Evolutionary conservation across 2,329 filamentous ascomycete species (phyloP), one percentile per base, ranked within the genome.

Genomic region (Fusarium bactridioides): DNA sequence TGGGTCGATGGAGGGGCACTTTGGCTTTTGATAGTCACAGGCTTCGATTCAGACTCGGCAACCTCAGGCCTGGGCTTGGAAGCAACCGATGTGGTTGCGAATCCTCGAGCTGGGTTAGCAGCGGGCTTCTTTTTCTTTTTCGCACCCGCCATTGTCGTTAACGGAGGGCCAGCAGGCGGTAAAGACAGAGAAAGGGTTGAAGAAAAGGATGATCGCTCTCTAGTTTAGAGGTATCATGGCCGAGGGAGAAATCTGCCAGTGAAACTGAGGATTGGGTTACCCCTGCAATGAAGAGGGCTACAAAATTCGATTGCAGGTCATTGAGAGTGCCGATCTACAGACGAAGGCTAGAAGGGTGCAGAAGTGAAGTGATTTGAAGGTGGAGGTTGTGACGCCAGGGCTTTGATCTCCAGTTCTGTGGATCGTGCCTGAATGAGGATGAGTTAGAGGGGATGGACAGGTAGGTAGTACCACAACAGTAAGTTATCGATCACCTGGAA

Each of bases 51-150:
- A 58, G 78, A 69, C 69, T 86, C 84, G 55, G 80, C 74, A 44
- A 78, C 79, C 67, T 95, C 94, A 50, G 88, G 86, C 79, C 93
- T 88, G 13, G 90, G 87, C 76, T 95, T 97, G 29, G 94, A 97
- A 47, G 94, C 94, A 67, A 97, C 88, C 3, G 95, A 98, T 18
- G 94, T 97, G 10, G 96, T 99, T 73, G 95, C 94, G 83, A 98
- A 97, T 23, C 95, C 96, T 81, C 96, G 89, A 43, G 94, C 94
- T 67, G 95, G 94, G 82, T 98, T 98, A 37, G 92, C 89, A 31
- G 90, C 89, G 61, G 93, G 88, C 88, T 98, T 98, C 86, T 94
- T 97, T 85, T 98, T 97, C 84, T 97, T 97, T 83, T 94, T 91
- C 67, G 84, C 83, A 47, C 85, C 86, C 64, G 92, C 92, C 93